Evolutionary conservation across 495 filamentous ascomycete genomes (phyloP), one percentile per base, ranked within the genome.

Genomic region (Cercophora scortea): DNA sequence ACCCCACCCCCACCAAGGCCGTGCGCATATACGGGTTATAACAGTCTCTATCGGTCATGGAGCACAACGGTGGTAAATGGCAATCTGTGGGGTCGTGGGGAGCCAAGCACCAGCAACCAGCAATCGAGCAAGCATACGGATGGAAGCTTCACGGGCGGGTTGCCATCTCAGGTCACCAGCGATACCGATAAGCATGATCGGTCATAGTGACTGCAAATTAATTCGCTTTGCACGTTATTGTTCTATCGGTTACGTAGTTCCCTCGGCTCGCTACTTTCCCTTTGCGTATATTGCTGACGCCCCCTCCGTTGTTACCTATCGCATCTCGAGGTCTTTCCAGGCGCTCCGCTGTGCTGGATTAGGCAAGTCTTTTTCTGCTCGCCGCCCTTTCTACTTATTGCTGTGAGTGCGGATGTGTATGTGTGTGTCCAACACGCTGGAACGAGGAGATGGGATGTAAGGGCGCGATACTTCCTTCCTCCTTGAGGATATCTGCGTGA

Each of bases 161-260:
- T 49, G 45, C 51, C 25, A 54, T 35, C 25, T 42, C 42, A 38
- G 35, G n/a, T 54, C 17, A 41, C 32, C 39, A 39, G 49, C 44
- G 47, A n/a, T 54, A 52, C 45, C 56, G 48, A 52, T 52, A 38
- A 36, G 53, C 52, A 59, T 59, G 49, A 55, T 38, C 39, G n/a
- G 50, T 45, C 44, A 59, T 47, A 59, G 57, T 56, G 47, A 25
- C 32, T 32, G 32, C 50, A 56, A 50, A 55, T 55, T 48, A 53
- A 53, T 42, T 50, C 17, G 36, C 39, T 50, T 38, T 9, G 42
- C 38, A 11, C 32, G 6, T 32, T 53, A 40, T 25, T 25, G 25
- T 25, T 25, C 2, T 25, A 25, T 25, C 25, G 25, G 25, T 25
- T 25, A 25, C 25, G 25, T 25, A 25, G 25, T 25, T 5, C 5